Evolutionary conservation across 1,139 yeast genomes (phyloP), one percentile per base, ranked within the genome.

Genomic region (Chernovozyma aurita): DNA sequence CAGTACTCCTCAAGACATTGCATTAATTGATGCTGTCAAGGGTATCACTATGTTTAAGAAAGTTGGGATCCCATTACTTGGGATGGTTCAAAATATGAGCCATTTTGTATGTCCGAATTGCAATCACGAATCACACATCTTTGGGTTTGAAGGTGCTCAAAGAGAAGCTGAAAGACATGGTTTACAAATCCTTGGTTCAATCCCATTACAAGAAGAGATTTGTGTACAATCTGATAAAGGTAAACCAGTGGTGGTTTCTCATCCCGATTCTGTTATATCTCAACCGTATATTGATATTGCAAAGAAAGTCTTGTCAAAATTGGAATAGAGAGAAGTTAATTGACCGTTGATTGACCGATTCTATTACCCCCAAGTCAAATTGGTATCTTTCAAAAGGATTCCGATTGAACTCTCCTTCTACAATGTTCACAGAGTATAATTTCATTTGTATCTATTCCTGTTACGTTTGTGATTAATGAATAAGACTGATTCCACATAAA

Each of bases 1-100:
- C 1, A 79, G 90, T 2, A 86, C 95, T 0, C 94, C 95, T 0
- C 95, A 86, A 52, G 95, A 86, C 46, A 77, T 86, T 35, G 95
- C 95, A 0, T 58, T 86, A 18, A 72, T 83, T 6, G 95, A 86
- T 53, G 95, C 88, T 0, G 77, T 80, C 12, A 79, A 87, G 46
- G 95, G 95, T 0, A 77, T 86, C 14, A 65, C 84, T 14, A 80
- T 86, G 92, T 86, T 83, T 55, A 62, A 75, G 11, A 82, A 84
- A 47, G 85, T 85, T 24, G 61, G 75, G 18, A 78, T 85, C n/a
- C 95, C 95, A 0, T 63, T 86, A 0, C 50, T 82, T 20, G 95
- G 95, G 0, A 54, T 86, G 47, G 88, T 87, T 0, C 87, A 86
- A 52, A 86, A 86, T 51, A 86, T 86, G 95, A 81, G 94, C 47